Evolutionary conservation across 2,329 filamentous ascomycete genomes (phyloP).

Genomic region (Monilinia polystroma): DNA sequence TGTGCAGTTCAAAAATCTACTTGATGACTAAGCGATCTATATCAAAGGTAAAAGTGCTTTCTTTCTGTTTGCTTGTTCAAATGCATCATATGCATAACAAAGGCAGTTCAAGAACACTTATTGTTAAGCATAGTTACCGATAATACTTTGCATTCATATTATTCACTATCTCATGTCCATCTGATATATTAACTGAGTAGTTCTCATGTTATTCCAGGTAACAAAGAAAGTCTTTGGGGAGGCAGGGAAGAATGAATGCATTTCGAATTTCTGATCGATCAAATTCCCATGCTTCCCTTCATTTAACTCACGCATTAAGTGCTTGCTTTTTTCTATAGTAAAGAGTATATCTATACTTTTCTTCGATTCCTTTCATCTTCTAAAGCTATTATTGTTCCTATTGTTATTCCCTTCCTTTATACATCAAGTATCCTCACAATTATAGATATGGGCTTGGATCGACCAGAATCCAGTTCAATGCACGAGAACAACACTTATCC

Average conservation of each 20-base stretch:
- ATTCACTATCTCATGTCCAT: background rate
- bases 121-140: background rate
- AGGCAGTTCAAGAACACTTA: background rate
- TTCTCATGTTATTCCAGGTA: background rate
- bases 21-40: background rate
- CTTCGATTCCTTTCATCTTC: background rate
- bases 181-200: background rate
- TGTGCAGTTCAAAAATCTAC: background rate
- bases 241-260: background rate
- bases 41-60: background rate
- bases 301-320: background rate
- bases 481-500: background rate
- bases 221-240: background rate
- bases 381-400: background rate
- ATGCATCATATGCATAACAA: no score
- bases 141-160: background rate
- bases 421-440: background rate
- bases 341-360: background rate
- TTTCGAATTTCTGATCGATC: constrained; percentile 14
- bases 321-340: constrained; percentile 4
- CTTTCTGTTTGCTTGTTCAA: background rate
- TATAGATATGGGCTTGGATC: background rate
- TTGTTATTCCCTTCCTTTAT: background rate
- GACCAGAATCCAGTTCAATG: background rate
- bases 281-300: background rate